Evolutionary conservation across 441 rosid species (phyloP).

Genomic region (Bruguiera hainesii): DNA sequence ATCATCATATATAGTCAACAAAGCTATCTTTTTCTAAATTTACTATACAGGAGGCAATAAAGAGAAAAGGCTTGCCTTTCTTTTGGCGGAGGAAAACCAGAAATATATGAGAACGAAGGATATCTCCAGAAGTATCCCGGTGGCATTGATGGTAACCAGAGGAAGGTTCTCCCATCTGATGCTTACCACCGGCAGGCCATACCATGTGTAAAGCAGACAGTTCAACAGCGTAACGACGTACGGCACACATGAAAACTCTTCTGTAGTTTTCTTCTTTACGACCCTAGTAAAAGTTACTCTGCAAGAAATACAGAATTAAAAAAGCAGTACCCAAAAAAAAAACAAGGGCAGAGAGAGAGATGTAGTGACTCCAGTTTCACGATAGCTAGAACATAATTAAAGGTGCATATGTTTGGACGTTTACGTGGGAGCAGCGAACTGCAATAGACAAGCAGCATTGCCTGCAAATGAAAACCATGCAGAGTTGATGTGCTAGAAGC

Average conservation of each 20-base stretch:
- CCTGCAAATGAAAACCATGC: slow-evolving; percentile 44
- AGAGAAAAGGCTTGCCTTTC: slow-evolving; percentile 44
- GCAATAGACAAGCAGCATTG: slow-evolving; percentile 73
- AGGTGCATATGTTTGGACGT: background rate
- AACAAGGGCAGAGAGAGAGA: too few relatives aligned
- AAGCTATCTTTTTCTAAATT: too few relatives aligned
- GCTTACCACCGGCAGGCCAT: slow-evolving; percentile 82
- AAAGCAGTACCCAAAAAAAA: background rate
- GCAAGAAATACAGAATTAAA: slow-evolving; percentile 1
- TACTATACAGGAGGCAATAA: background rate
- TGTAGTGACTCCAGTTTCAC: background rate
- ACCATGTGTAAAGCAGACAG: slow-evolving; percentile 78
- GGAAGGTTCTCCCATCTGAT: slow-evolving; percentile 73
- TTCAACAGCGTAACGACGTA: slow-evolving; percentile 57
- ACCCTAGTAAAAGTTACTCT: slow-evolving; percentile 75
- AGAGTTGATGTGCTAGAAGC: background rate
- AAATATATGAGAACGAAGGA: slow-evolving; percentile 60
- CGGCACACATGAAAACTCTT: slow-evolving; percentile 74
- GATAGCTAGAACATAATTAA: background rate
- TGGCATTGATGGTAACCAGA: slow-evolving; percentile 62
- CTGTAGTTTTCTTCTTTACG: slow-evolving; percentile 63
- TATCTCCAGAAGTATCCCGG: slow-evolving; percentile 68
- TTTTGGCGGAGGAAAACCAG: slow-evolving; percentile 45
- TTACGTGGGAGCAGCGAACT: slow-evolving; percentile 74
- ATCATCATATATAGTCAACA: too few relatives aligned